Conservation (phyloP, 352 stramenopile species). For the Globisporangium camurandrum region DNA sequence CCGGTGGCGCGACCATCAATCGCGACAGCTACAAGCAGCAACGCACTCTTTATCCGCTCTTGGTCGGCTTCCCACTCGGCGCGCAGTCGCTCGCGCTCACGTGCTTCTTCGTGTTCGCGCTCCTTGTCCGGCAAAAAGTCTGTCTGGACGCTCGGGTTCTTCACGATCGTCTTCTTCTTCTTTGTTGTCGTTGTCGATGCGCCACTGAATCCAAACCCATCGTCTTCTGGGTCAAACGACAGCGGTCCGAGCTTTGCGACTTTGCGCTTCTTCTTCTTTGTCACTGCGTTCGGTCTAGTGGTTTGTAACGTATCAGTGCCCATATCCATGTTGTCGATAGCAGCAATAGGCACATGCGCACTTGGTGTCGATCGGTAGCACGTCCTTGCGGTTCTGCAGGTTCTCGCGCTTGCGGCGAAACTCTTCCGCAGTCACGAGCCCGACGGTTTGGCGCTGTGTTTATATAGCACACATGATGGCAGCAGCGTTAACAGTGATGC, state of each 20-base stretch:
- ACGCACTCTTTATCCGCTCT: conserved; percentile 89
- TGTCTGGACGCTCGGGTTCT: conserved; percentile 93
- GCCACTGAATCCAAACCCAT: conserved; percentile 44
- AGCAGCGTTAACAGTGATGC: not conserved
- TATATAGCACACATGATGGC: not conserved
- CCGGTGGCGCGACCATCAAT: not conserved
- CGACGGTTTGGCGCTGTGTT: conserved; percentile 72
- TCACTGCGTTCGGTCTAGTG: too few relatives aligned
- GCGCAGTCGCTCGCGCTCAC: conserved; percentile 77
- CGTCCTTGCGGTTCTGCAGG: conserved; percentile 38
- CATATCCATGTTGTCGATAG: too few relatives aligned
- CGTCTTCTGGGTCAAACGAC: conserved; percentile 80
- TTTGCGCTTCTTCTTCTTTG: conserved; percentile 79
- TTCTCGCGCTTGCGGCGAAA: conserved; percentile 88
- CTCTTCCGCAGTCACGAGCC: conserved; percentile 93
- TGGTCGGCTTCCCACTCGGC: conserved; percentile 91
- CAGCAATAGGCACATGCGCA: conserved; percentile 8
- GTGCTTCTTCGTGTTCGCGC: conserved; percentile 74
- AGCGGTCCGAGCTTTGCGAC: conserved; percentile 67
- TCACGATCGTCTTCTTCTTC: conserved; percentile 68
- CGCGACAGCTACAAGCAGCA: not conserved
- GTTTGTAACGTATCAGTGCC: too few relatives aligned
- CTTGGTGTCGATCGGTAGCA: conserved; percentile 18
- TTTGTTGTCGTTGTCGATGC: conserved; percentile 11
- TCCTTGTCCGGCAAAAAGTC: conserved; percentile 93